These are phyloP conservation scores for Jaltomata sinuosa DNA, from an alignment of 257 asterid species.

Conservation along the genomic window DNA sequence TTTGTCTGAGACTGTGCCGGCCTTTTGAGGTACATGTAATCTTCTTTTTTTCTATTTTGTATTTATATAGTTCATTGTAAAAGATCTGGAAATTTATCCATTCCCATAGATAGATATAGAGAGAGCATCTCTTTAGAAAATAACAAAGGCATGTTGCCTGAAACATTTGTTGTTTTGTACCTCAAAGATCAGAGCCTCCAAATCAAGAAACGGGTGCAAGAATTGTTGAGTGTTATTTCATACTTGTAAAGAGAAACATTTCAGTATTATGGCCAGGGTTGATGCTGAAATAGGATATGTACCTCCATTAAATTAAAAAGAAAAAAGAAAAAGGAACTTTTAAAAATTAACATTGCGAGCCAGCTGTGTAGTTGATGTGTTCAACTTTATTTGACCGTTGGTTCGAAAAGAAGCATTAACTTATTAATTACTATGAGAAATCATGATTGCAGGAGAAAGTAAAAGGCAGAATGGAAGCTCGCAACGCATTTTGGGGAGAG, in stretches of 20 bases:
- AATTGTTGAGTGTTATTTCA: not conserved
- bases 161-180: not conserved
- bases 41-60: slow-evolving; percentile 19
- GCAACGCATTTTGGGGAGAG: not conserved
- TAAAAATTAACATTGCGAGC: not conserved
- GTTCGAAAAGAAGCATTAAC: not conserved
- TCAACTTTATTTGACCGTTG: not conserved
- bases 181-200: not conserved
- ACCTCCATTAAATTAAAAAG: not conserved
- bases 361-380: not conserved
- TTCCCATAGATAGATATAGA: slow-evolving; percentile 20
- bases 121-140: slow-evolving; percentile 15
- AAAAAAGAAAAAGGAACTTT: not conserved
- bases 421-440: not conserved
- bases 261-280: not conserved
- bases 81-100: slow-evolving; percentile 15
- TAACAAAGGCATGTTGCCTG: not conserved
- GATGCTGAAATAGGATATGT: not conserved
- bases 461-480: not conserved
- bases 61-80: slow-evolving; percentile 36
- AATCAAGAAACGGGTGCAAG: not conserved
- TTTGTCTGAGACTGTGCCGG: slow-evolving; percentile 17
- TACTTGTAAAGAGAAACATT: not conserved
- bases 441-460: not conserved
- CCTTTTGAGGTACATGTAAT: slow-evolving; percentile 19